These are phyloP conservation scores for Sedum album DNA, from an alignment of 164 flowering plant species.

Conservation along the genomic window DNA sequence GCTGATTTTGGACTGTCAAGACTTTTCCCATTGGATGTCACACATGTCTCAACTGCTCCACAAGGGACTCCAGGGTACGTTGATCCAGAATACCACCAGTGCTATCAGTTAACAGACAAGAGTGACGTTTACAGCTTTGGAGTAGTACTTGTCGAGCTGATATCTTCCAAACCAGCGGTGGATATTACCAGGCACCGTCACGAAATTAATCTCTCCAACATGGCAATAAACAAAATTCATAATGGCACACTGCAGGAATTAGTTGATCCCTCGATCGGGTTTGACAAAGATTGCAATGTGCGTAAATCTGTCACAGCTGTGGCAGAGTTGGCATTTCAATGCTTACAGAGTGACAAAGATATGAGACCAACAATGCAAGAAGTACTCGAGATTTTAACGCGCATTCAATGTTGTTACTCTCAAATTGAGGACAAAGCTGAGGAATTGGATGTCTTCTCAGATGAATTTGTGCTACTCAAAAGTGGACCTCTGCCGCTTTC, in stretches of 20 bases:
- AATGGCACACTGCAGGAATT: background rate
- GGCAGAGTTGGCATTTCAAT: too few relatives aligned
- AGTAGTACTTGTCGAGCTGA: too few relatives aligned
- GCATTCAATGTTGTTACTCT: background rate
- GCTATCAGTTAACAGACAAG: conserved; percentile 4
- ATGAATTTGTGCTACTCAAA: too few relatives aligned
- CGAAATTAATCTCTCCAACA: conserved; percentile 1
- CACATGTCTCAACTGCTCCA: too few relatives aligned
- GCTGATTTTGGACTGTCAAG: too few relatives aligned
- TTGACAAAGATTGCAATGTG: background rate
- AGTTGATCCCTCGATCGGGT: background rate
- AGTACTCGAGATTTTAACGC: background rate
- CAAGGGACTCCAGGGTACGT: too few relatives aligned
- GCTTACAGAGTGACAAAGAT: too few relatives aligned
- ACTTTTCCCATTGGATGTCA: too few relatives aligned
- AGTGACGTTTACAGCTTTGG: too few relatives aligned
- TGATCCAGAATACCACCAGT: conserved; percentile 4
- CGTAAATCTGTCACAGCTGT: background rate
- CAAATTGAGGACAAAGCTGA: background rate
- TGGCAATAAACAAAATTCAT: conserved; percentile 1
- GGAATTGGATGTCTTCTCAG: background rate
- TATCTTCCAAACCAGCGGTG: too few relatives aligned
- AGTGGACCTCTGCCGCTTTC: conserved; percentile 3
- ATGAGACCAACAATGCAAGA: too few relatives aligned
- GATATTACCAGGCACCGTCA: conserved; percentile 6